Conservation (phyloP, 257 asterid species). For the Rubia yunnanensis region DNA sequence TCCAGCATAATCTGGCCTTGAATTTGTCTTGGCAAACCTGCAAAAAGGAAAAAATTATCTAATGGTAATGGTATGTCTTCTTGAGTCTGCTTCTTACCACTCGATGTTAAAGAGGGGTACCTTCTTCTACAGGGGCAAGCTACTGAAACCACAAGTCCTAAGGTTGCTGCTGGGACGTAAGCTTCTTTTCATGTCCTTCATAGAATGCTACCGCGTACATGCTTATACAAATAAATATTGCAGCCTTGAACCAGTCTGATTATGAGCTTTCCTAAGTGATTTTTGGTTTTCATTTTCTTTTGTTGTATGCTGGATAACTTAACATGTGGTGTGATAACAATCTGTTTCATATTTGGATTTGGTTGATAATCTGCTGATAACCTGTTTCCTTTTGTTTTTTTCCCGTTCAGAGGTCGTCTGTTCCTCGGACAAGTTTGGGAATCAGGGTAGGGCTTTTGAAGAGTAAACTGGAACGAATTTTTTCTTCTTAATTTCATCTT, state of each 20-base stretch:
- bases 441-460: too few species aligned
- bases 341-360: neutral
- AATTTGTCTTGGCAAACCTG: too few species aligned
- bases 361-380: slow-evolving; percentile 19
- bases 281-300: neutral
- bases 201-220: neutral
- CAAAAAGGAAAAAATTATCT: too few species aligned
- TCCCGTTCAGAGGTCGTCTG: too few species aligned
- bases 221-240: neutral
- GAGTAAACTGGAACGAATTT: too few species aligned
- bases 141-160: slow-evolving; percentile 47
- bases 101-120: slow-evolving; percentile 2
- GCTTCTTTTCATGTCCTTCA: neutral
- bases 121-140: slow-evolving; percentile 40
- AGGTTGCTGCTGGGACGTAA: slow-evolving; percentile 57
- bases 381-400: too few species aligned
- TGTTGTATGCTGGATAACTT: neutral
- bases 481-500: too few species aligned
- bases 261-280: too few species aligned
- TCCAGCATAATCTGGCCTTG: too few species aligned
- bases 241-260: neutral
- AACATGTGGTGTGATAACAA: slow-evolving; percentile 1
- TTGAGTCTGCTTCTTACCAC: slow-evolving; percentile 12
- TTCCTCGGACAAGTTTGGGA: too few species aligned
- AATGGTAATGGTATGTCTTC: slow-evolving; percentile 4